Evolutionary conservation across 768 basidiomycete genomes (phyloP), one percentile per base, ranked within the genome.

Genomic region (Suillus lakei): DNA sequence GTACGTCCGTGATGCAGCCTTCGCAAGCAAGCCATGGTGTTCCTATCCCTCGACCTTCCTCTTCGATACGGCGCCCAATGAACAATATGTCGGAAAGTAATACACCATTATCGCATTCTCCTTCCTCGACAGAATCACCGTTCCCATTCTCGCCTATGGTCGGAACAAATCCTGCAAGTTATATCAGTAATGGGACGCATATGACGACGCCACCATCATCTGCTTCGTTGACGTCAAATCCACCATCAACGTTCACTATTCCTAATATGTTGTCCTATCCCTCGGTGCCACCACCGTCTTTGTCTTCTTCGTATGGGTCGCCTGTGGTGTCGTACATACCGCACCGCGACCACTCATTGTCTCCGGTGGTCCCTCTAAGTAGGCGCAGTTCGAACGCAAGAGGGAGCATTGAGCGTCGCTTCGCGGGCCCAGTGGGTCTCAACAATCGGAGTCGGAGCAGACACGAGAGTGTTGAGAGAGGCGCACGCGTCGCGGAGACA

Each of bases 221-320:
- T 10, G 79, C 83, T 13, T 86, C 85, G 5, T 81, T 84, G 60
- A 81, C 82, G 44, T 77, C 83, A 9, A 82, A 82, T 62, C 76
- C 78, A 9, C 77, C 73, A 8, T 68, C 68, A 23, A 70, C 72
- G 16, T 75, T 75, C 18, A 55, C 70, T 28, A 62, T 66, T 81
- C 62, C 79, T 56, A 75, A 79, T 58, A 74, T 82, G 16, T 81
- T 95, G 60, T 85, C 91, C 5, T 95, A 95, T 70, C 93, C 93
- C 0, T 89, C 88, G 7, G 93, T 94, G 0, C 93, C 93, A 2
- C 93, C 93, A 13, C 93, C 93, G 4, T 91, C 91, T 2, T 76
- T 93, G 32, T 91, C 90, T 6, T 91, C 90, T 8, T 91, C 91
- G 12, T 89, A 92, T 68, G 92, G 92, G 16, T 90, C 89, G 6